phyloP scores from a whole-genome alignment of 352 stramenopile species.

The Elongisporangium undulatum region DNA sequence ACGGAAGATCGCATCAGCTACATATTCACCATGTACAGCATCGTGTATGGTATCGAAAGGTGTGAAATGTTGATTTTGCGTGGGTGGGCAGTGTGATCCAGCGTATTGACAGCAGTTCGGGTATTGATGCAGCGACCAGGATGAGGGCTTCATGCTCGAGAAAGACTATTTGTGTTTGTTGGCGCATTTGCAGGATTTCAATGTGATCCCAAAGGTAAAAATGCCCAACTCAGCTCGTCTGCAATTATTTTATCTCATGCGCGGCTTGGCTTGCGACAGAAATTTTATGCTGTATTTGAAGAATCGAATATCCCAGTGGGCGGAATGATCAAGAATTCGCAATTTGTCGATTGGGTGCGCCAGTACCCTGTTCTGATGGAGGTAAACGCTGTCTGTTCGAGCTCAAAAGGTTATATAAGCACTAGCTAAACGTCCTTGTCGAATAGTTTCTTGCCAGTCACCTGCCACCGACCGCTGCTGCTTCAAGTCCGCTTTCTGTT shows the following conservation, averaged over 20 bases:
- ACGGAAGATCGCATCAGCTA: slow-evolving; percentile 87
- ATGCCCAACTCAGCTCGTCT: not conserved
- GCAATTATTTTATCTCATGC: not conserved
- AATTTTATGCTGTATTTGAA: slow-evolving; percentile 74
- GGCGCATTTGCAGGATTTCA: slow-evolving; percentile 58
- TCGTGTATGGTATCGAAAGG: slow-evolving; percentile 29
- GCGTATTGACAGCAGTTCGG: not conserved
- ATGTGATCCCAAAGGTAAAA: slow-evolving; percentile 58
- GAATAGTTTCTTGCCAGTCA: slow-evolving; percentile 45
- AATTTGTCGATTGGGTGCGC: slow-evolving; percentile 77
- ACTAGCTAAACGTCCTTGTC: not conserved
- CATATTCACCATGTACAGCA: slow-evolving; percentile 84
- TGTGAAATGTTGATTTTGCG: not conserved
- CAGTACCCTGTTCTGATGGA: slow-evolving; percentile 63
- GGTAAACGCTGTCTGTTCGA: slow-evolving; percentile 18
- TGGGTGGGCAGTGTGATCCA: not conserved
- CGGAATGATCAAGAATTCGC: slow-evolving; percentile 46
- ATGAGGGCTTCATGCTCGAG: slow-evolving; percentile 57
- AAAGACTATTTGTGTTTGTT: slow-evolving; percentile 71
- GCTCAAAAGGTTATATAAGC: not conserved
- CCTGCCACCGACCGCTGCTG: slow-evolving; percentile 27
- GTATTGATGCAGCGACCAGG: slow-evolving; percentile 8
- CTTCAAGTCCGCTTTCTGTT: slow-evolving; percentile 30
- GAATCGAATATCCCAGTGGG: slow-evolving; percentile 56
- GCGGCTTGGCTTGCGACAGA: slow-evolving; percentile 8